Evolutionary conservation across 805 yeast genomes (phyloP).

Genomic region (Candida endomychidarum): DNA sequence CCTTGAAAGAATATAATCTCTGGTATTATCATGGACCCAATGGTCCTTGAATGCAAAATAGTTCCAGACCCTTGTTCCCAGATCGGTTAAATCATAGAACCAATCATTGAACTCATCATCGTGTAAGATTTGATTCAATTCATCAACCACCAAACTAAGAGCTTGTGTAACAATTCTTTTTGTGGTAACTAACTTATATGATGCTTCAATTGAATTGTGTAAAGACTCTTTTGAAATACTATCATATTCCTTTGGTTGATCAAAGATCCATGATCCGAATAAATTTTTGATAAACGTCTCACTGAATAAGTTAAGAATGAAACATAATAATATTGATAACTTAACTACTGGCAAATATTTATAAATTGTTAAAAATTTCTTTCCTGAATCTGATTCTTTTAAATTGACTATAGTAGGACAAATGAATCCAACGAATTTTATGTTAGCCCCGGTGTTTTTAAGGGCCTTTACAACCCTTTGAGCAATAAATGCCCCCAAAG

Average conservation of each 20-base stretch:
- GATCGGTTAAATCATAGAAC: constrained; percentile 28
- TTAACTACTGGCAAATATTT: constrained; percentile 28
- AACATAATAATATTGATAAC: constrained; percentile 18
- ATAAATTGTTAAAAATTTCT: constrained; percentile 24
- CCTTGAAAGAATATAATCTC: constrained; percentile 41
- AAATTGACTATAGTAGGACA: constrained; percentile 73
- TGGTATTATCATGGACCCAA: constrained; percentile 60
- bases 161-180: constrained; percentile 52
- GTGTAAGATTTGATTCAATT: constrained; percentile 51
- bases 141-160: constrained; percentile 57
- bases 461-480: constrained; percentile 48
- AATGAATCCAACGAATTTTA: constrained; percentile 55
- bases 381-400: constrained; percentile 42
- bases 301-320: constrained; percentile 29
- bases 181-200: constrained; percentile 42
- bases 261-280: constrained; percentile 19
- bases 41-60: constrained; percentile 61
- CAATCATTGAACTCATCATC: constrained; percentile 52
- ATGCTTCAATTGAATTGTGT: constrained; percentile 40
- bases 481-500: constrained; percentile 65
- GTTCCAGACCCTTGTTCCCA: constrained; percentile 46
- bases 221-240: constrained; percentile 17
- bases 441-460: constrained; percentile 20
- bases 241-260: constrained; percentile 19
- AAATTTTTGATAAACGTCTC: constrained; percentile 19